A percentile compares a stretch with the other conserved stretches of the same genome.
Conservation (phyloP, 2,329 filamentous ascomycete species). For the Penicillium brasilianum region DNA sequence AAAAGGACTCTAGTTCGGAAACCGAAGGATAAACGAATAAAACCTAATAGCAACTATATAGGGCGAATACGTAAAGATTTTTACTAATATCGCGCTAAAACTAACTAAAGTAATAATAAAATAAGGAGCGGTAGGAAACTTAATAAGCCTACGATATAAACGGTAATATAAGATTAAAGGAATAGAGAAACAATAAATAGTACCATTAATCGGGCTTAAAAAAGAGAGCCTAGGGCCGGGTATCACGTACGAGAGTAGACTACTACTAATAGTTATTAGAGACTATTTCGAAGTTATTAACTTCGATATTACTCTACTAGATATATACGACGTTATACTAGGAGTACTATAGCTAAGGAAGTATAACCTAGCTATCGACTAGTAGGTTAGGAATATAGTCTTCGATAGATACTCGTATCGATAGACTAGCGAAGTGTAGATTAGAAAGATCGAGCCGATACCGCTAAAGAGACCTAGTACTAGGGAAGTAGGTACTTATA, state of each 20-base stretch:
- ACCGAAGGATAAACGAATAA: too few relatives aligned
- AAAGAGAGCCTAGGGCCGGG: too few relatives aligned
- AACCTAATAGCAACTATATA: not conserved
- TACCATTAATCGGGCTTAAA: not conserved
- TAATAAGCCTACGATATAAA: not conserved
- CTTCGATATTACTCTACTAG: too few relatives aligned
- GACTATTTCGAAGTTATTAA: too few relatives aligned
- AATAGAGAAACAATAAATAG: not conserved
- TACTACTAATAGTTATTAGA: too few relatives aligned
- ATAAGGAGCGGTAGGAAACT: not conserved
- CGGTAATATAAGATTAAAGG: not conserved
- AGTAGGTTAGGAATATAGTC: too few relatives aligned
- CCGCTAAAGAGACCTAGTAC: too few relatives aligned
- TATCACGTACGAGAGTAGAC: too few relatives aligned
- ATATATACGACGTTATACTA: too few relatives aligned
- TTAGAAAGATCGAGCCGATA: not conserved
- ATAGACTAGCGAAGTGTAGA: not conserved
- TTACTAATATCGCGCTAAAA: not conserved
- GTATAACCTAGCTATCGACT: too few relatives aligned
- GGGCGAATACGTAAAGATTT: not conserved
- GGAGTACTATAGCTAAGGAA: too few relatives aligned
- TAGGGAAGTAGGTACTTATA: too few relatives aligned
- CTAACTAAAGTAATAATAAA: not conserved
- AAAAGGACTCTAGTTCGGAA: not conserved
- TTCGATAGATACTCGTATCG: not conserved